Percentiles rank a stretch among this genome's conserved stretches.
Conservation (phyloP, 2,329 filamentous ascomycete species). For the Sclerotinia borealis region DNA sequence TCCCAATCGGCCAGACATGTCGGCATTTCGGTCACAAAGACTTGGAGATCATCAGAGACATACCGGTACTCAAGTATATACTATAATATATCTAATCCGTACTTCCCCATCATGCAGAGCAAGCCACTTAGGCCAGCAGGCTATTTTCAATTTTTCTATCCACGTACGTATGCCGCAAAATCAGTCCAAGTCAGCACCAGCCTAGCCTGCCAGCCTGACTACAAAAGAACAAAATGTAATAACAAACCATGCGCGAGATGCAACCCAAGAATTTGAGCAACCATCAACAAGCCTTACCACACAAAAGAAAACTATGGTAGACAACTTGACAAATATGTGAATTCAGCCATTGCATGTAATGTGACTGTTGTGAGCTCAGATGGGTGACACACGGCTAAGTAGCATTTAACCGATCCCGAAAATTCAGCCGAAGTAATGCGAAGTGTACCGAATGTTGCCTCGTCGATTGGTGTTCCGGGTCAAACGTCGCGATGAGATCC, state of each 20-base stretch:
- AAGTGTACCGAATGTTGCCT: neutral
- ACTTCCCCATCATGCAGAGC: neutral
- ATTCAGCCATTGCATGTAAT: neutral
- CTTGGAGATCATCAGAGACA: too few species aligned
- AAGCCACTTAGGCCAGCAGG: neutral
- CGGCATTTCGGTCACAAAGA: neutral
- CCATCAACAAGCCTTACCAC: neutral
- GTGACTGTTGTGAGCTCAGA: neutral
- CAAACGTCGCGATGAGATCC: neutral
- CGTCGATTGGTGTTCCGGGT: neutral
- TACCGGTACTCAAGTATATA: neutral
- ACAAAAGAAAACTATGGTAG: neutral
- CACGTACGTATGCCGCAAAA: neutral
- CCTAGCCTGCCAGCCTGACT: too few species aligned
- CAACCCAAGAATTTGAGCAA: too few species aligned
- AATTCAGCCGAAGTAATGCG: neutral
- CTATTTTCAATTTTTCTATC: too few species aligned
- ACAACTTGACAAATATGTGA: too few species aligned
- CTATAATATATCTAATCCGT: neutral
- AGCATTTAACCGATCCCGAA: neutral
- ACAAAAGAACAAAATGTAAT: neutral
- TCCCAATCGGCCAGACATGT: neutral
- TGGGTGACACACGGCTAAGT: neutral
- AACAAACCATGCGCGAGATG: too few species aligned
- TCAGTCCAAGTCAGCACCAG: too few species aligned